Evolutionary conservation across 2,329 filamentous ascomycete genomes (phyloP), one percentile per base, ranked within the genome.

Genomic region (Cercospora canescens): DNA sequence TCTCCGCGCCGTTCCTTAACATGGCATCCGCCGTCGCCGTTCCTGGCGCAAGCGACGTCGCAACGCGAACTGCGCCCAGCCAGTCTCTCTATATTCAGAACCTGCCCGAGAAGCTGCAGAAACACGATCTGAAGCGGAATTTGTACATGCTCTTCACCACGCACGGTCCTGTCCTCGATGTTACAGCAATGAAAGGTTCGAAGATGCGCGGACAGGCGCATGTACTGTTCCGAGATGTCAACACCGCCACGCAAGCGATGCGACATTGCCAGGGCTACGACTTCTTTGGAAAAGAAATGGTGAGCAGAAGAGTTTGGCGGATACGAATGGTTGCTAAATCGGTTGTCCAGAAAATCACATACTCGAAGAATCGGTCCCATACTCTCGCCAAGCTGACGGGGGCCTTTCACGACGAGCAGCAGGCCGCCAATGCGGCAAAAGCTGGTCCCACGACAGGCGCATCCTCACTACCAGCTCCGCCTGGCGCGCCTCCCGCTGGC

Each of bases 121-220:
- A 98, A 79, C 84, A 87, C 67, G 94, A 98, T 77, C 82, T 99
- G 48, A 89, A 93, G 74, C 90, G 92, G 54, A 90, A 91, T 5
- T 86, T 99, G 32, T 99, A 99, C 81, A 91, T 93, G 79, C 86
- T 98, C 12, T 98, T 98, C 79, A 93, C 93, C 11, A 96, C 93
- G 14, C 96, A 97, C 77, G 95, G 95, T 45, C 89, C 93, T 0
- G 91, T 99, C 16, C 87, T 99, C 65, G 95, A 99, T 77, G 88
- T 99, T 21, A 91, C 97, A 57, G 92, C 92, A 32, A 84, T 97
- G 73, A 96, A 93, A 82, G 96, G 92, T 1, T 85, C 85, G 78
- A 93, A 93, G 81, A 97, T 98, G 94, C 90, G 95, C 58, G 95
- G 95, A 3, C 95, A 99, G 80, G 95, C 95, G 68, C 95, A 98